phyloP scores from a whole-genome alignment of 2,329 filamentous ascomycete species.

The Thelonectria discophora region DNA sequence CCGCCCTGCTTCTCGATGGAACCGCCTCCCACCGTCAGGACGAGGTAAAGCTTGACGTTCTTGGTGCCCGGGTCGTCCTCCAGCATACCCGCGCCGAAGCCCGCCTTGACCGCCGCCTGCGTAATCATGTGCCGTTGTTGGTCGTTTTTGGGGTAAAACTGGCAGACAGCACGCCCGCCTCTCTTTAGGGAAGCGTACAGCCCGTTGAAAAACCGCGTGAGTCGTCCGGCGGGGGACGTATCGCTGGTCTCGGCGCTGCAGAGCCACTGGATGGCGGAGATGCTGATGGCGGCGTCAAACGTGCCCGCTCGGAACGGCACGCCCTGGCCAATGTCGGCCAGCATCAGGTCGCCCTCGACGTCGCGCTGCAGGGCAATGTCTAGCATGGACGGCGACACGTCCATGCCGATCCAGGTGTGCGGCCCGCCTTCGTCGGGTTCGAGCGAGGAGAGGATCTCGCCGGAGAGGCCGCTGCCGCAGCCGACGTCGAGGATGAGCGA shows the following conservation, averaged over 20 bases:
- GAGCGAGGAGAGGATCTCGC: constrained; percentile 87
- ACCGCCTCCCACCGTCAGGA: constrained; percentile 83
- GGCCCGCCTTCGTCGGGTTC: constrained; percentile 77
- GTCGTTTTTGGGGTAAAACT: constrained; percentile 98
- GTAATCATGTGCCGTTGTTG: constrained; percentile 92
- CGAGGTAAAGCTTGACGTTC: constrained; percentile 95
- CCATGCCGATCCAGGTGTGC: constrained; percentile 97
- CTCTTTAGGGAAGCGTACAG: constrained; percentile 85
- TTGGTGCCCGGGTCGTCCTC: constrained; percentile 98
- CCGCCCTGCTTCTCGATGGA: constrained; percentile 62
- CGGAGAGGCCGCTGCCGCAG: constrained; percentile 92
- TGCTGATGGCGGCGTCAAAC: constrained; percentile 95
- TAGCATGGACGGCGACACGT: constrained; percentile 96
- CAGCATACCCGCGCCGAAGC: constrained; percentile 92
- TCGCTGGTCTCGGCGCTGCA: constrained; percentile 94
- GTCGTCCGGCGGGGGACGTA: constrained; percentile 78
- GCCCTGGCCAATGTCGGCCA: constrained; percentile 95
- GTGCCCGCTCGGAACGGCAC: constrained; percentile 91
- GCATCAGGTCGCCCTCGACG: constrained; percentile 90
- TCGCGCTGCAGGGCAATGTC: constrained; percentile 91
- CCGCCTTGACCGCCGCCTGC: constrained; percentile 87
- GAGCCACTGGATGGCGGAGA: constrained; percentile 97
- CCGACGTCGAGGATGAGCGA: constrained; percentile 96
- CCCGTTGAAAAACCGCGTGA: constrained; percentile 90
- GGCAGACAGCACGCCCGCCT: constrained; percentile 90